Evolutionary conservation across 495 filamentous ascomycete genomes (phyloP), one percentile per base, ranked within the genome.

Genomic region (Aspergillus leporis): DNA sequence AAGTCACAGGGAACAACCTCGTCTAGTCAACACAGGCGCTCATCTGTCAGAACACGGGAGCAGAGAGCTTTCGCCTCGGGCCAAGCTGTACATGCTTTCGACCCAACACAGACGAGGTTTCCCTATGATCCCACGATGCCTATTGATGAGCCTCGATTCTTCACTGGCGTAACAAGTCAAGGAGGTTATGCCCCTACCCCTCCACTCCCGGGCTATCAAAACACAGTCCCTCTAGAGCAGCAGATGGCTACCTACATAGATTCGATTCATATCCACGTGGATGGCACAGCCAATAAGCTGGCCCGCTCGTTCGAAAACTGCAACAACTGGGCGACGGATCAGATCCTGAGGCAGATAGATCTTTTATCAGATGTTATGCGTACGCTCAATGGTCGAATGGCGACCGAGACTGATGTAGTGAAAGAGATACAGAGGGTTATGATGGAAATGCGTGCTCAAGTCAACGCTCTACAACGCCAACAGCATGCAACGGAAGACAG

Each of bases 151-250:
- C 18, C 18, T 4, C 32, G 34, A 6, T 53, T 52, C 30, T 57
- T 49, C 19, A 3, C 53, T 21, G 65, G 52, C 34, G 23, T 53
- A 32, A 68, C 65, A 18, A 65, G 55, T 28, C 59, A 64, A 50
- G 68, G 65, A 14, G 65, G 65, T 12, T 66, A 60, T 47, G 68
- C 65, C 21, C 68, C 68, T 38, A 31, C 68, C 13, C 65, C 68
- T 14, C 68, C 68, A 7, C 53, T 61, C 7, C 63, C 61, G 18
- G 55, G 45, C 38, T 70, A 70, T 46, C 63, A 63, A 21, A 70
- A 68, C 60, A 70, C 63, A 10, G 32, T 53, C n/a, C 55, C 68
- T 2, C 51, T 70, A 38, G 68, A 65, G 40, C 56, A 68, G 38
- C 61, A 68, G 46, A 40, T 68, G n/a, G 31, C 53, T 5, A 22